A percentile compares a stretch with the other conserved stretches of the same genome.
Evolutionary conservation across 2,329 filamentous ascomycete genomes (phyloP).

Genomic region (Colletotrichum caudatum): DNA sequence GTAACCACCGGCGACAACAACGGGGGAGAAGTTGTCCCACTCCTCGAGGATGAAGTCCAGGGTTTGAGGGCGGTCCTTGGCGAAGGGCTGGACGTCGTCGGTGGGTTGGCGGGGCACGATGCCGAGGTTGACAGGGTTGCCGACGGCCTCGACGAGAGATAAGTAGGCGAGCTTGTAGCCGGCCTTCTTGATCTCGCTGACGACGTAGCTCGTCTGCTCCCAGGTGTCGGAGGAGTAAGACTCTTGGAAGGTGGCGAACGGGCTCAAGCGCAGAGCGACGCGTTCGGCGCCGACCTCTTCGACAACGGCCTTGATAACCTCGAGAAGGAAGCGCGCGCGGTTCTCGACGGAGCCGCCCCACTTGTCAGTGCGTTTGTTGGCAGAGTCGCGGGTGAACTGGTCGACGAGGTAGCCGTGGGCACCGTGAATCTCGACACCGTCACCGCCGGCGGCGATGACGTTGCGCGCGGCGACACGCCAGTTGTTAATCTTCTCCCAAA

Average conservation of each 20-base stretch:
- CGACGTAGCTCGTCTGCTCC: constrained; percentile 48
- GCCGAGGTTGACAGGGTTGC: constrained; percentile 44
- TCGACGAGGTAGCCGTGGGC: constrained; percentile 67
- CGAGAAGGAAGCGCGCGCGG: constrained; percentile 63
- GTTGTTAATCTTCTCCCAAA: constrained; percentile 67
- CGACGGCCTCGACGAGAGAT: constrained; percentile 52
- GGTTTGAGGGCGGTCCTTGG: constrained; percentile 42
- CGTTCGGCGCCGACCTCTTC: constrained; percentile 50
- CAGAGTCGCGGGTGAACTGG: constrained; percentile 61
- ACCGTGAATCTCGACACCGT: constrained; percentile 68
- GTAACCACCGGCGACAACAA: constrained; percentile 50
- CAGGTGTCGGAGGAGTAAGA: constrained; percentile 46
- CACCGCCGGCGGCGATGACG: constrained; percentile 57
- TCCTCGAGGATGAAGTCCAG: constrained; percentile 48
- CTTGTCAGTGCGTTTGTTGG: constrained; percentile 55
- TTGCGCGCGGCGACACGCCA: constrained; percentile 62
- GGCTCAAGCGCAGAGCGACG: constrained; percentile 54
- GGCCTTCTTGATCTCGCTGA: constrained; percentile 46
- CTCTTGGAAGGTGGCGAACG: constrained; percentile 47
- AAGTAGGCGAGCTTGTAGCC: constrained; percentile 51
- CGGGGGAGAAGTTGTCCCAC: constrained; percentile 47
- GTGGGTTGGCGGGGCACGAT: constrained; percentile 41
- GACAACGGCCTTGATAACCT: constrained; percentile 58
- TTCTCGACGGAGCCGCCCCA: constrained; percentile 67
- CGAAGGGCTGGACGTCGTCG: constrained; percentile 41